Base-by-base conservation (phyloP, 495 filamentous ascomycete species). In the Daldinia loculata region DNA sequence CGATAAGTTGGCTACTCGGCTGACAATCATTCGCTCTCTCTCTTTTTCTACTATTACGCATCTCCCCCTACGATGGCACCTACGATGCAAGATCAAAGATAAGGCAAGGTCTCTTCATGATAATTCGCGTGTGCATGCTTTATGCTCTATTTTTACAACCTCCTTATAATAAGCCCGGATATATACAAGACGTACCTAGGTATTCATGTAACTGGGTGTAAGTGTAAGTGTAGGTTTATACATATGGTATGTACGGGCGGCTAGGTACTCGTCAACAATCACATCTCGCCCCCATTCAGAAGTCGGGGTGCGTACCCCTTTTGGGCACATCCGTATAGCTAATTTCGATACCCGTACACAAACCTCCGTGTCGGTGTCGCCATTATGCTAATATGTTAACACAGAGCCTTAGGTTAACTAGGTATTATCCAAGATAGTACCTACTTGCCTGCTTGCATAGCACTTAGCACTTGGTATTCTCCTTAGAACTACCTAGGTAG, bases 231-330 rank as follows among this genome's bases (percentile, higher is more conserved):
- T 29, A 29, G 4, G 27, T 29, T 7, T 34, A 56, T 27, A 5
- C 32, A 7, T 43, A 6, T 43, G 22, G 29, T 22, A 22, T 61
- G n/a, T 45, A 43, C 63, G 64, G 64, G 70, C 70, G 65, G 56
- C 41, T 72, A n/a, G n/a, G n/a, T n/a, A 72, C 60, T 67, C 70
- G 60, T 58, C 64, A 24, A 57, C 57, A 52, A 67, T 61, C 64
- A 68, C 64, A 59, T 65, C 39, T 56, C 60, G 64, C 64, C 70
- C 70, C 70, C 70, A 61, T 72, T 67, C 48, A 41, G 59, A 56
- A 60, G 50, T 48, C 65, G 65, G 70, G 51, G 70, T 55, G 57
- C 50, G 64, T 61, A 61, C 64, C 70, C 70, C 70, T 72, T 72
- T 68, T 60, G 29, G 70, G 61, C 51, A 68, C 66, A 64, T 67